Evolutionary conservation across 2,329 filamentous ascomycete species (phyloP).

Genomic region (Phyllachora maydis): DNA sequence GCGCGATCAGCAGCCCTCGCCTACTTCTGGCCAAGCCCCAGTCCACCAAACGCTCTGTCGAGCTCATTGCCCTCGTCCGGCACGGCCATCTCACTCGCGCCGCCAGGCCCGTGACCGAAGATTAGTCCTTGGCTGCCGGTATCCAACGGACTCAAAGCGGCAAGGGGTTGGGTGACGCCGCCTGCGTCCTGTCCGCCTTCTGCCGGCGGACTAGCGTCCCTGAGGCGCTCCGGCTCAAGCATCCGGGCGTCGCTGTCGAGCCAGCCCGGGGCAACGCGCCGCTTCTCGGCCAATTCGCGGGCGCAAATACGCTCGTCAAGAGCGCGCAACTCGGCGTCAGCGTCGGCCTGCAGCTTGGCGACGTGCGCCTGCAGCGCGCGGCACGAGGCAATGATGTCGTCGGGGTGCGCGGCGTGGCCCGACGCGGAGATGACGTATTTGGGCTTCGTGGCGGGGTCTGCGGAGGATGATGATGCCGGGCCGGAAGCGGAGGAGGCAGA

Average conservation of each 20-base stretch:
- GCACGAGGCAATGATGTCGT: slow-evolving; percentile 70
- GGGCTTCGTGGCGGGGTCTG: slow-evolving; percentile 19
- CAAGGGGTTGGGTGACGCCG: no score
- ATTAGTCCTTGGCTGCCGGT: slow-evolving; percentile 3
- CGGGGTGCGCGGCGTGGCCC: slow-evolving; percentile 67
- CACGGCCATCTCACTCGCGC: slow-evolving; percentile 16
- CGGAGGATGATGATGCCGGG: no score
- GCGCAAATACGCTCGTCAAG: slow-evolving; percentile 48
- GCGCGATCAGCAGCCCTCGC: no score
- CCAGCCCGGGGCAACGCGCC: slow-evolving; percentile 62
- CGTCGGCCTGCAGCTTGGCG: slow-evolving; percentile 43
- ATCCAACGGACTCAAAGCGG: slow-evolving; percentile 10
- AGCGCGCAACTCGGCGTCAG: slow-evolving; percentile 41
- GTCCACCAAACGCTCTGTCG: slow-evolving; percentile 33
- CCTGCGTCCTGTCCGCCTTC: no score
- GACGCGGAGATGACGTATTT: slow-evolving; percentile 61
- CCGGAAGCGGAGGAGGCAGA: no score
- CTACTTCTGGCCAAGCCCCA: slow-evolving; percentile 10
- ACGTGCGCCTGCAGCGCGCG: slow-evolving; percentile 60
- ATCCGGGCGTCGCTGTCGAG: slow-evolving; percentile 53
- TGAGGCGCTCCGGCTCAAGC: slow-evolving; percentile 46
- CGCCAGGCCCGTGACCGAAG: slow-evolving; percentile 6
- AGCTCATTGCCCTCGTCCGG: slow-evolving; percentile 31
- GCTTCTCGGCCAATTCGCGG: slow-evolving; percentile 58
- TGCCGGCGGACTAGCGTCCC: no score